These are phyloP conservation scores for Amanita thiersii DNA, from an alignment of 768 basidiomycete species.

Conservation along the genomic window DNA sequence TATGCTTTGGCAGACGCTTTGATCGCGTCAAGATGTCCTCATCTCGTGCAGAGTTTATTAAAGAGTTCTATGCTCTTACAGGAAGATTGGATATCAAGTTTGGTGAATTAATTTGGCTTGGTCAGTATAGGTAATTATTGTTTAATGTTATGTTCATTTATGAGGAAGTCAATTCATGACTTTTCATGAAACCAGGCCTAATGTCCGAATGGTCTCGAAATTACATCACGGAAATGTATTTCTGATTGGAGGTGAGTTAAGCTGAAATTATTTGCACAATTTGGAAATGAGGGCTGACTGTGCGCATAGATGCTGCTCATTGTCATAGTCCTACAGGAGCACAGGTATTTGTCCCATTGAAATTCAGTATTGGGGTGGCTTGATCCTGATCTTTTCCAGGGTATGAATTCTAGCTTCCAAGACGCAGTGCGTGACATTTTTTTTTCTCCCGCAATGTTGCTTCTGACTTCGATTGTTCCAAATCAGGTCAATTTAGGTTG, in stretches of 20 bases:
- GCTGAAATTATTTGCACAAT: background rate
- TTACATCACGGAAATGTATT: constrained; percentile 37
- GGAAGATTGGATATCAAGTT: constrained; percentile 23
- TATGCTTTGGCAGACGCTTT: background rate
- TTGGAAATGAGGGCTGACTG: background rate
- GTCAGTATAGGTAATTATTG: constrained; percentile 21
- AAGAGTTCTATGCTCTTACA: constrained; percentile 18
- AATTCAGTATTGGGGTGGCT: too few species aligned
- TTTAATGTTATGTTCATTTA: background rate
- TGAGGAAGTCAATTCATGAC: background rate
- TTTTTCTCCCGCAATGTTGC: background rate
- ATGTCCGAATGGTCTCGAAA: constrained; percentile 38
- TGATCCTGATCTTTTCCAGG: constrained; percentile 13
- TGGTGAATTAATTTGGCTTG: constrained; percentile 17
- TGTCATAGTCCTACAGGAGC: constrained; percentile 37
- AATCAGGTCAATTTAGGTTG: constrained; percentile 32
- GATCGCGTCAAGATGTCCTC: constrained; percentile 5
- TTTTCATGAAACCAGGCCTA: constrained; percentile 23
- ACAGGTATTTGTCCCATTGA: too few species aligned
- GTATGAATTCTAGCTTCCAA: constrained; percentile 28
- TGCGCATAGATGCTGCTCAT: constrained; percentile 38
- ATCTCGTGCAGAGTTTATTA: constrained; percentile 18
- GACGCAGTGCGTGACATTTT: constrained; percentile 22
- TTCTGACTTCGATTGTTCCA: background rate
- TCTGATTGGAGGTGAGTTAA: constrained; percentile 33